Conservation (phyloP, 208 protist genomes). For the Crithidia fasciculata region DNA sequence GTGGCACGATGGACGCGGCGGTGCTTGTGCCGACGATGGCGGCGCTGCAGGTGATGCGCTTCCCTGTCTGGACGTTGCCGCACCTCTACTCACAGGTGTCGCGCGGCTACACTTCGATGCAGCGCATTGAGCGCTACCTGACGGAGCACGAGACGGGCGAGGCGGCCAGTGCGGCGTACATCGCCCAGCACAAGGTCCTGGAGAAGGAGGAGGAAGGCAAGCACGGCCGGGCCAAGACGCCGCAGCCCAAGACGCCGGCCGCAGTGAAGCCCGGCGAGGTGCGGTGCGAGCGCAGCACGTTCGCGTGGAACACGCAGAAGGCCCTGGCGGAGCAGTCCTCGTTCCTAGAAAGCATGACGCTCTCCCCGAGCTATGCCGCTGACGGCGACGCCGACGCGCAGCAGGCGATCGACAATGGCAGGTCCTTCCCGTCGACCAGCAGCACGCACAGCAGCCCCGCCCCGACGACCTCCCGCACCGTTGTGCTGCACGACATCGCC, state of each 20-base stretch:
- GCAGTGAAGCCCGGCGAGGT: conserved; percentile 25
- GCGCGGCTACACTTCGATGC: conserved; percentile 57
- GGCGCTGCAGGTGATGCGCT: conserved; percentile 74
- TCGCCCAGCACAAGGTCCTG: conserved; percentile 13
- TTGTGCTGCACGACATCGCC: conserved; percentile 61
- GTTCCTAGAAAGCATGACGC: not conserved
- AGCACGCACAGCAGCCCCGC: conserved; percentile 20
- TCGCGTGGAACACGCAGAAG: conserved; percentile 32
- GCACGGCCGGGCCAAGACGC: not conserved
- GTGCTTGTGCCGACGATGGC: conserved; percentile 79
- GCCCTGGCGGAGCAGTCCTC: conserved; percentile 14
- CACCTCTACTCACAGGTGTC: conserved; percentile 64
- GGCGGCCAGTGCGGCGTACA: conserved; percentile 19
- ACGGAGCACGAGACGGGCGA: conserved; percentile 34
- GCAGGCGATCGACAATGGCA: not conserved
- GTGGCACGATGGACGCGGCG: conserved; percentile 59
- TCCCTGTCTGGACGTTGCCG: conserved; percentile 69
- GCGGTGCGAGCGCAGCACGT: conserved; percentile 30
- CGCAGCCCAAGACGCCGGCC: not conserved
- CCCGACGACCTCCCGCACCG: conserved; percentile 17
- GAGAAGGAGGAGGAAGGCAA: not conserved
- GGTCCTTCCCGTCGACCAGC: not conserved
- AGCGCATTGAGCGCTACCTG: conserved; percentile 69
- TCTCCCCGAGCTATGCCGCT: not conserved
- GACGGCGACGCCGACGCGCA: not conserved